Percentiles rank a stretch among this genome's conserved stretches.
Evolutionary conservation across 2,329 filamentous ascomycete genomes (phyloP).

Genomic region (Cladophialophora exuberans): DNA sequence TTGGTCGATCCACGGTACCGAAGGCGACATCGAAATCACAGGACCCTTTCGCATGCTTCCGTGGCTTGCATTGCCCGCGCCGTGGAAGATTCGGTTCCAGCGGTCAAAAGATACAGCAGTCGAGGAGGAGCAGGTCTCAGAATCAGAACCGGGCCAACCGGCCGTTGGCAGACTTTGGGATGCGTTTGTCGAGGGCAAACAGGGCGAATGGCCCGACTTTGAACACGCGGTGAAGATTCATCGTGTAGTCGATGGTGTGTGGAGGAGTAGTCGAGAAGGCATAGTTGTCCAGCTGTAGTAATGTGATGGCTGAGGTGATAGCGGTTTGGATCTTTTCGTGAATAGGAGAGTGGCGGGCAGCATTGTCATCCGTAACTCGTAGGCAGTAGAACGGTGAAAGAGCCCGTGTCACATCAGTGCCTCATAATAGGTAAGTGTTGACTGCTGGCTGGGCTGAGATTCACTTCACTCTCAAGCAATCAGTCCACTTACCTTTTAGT

Average conservation of each 20-base stretch:
- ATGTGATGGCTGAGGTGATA: no score
- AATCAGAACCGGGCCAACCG: not conserved
- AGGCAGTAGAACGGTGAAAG: no score
- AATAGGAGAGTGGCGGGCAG: no score
- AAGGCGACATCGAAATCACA: slow-evolving; percentile 3
- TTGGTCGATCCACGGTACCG: not conserved
- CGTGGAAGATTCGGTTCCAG: not conserved
- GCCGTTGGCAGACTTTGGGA: not conserved
- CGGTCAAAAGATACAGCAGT: not conserved
- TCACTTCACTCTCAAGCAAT: no score
- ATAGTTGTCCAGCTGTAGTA: not conserved
- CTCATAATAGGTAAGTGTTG: no score
- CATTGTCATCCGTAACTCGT: no score
- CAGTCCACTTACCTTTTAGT: no score
- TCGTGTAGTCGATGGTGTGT: not conserved
- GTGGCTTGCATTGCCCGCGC: not conserved
- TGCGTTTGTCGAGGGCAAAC: not conserved
- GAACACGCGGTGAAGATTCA: slow-evolving; percentile 1
- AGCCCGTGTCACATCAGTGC: no score
- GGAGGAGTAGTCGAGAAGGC: not conserved
- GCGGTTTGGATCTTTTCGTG: no score
- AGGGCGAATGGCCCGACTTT: not conserved
- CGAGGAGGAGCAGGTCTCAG: not conserved
- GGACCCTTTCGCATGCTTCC: not conserved
- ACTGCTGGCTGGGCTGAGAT: no score